Conservation (phyloP, 768 basidiomycete species). For the Hygrocybe coccinea region DNA sequence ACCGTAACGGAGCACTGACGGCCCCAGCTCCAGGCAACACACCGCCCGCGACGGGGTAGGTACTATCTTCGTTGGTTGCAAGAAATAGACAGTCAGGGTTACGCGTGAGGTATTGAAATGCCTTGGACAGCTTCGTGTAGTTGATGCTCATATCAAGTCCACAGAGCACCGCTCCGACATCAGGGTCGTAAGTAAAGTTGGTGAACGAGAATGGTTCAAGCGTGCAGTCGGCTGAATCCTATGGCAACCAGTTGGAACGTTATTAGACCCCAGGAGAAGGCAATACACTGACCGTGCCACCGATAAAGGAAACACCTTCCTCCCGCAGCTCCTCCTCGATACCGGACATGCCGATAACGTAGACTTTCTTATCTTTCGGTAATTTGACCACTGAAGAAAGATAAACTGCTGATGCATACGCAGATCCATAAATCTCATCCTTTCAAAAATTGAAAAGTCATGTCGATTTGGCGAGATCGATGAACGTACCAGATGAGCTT, state of each 20-base stretch:
- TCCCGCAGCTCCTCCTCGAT: constrained; percentile 89
- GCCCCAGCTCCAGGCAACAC: constrained; percentile 83
- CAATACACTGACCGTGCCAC: constrained; percentile 68
- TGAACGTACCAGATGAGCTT: constrained; percentile 72
- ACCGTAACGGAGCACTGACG: constrained; percentile 76
- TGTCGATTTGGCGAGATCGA: too few relatives aligned
- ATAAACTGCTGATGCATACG: constrained; percentile 67
- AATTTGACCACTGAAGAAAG: constrained; percentile 85
- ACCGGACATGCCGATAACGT: constrained; percentile 89
- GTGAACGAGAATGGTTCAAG: constrained; percentile 63
- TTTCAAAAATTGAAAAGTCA: constrained; percentile 29
- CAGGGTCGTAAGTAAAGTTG: constrained; percentile 68
- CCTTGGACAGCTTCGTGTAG: constrained; percentile 92
- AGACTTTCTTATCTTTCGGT: constrained; percentile 88
- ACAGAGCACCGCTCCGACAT: constrained; percentile 90
- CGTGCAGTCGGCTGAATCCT: constrained; percentile 85
- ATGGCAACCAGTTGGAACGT: constrained; percentile 2
- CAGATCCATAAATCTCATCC: constrained; percentile 97
- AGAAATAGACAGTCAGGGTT: constrained; percentile 80
- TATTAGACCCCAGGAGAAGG: not conserved
- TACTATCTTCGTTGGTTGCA: constrained; percentile 89
- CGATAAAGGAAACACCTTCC: constrained; percentile 75
- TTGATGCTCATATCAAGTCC: constrained; percentile 84
- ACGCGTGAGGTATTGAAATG: constrained; percentile 82
- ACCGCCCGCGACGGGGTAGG: constrained; percentile 70